Evolutionary conservation across 148 eudicot genomes (phyloP).

Genomic region (Selenicereus undatus): DNA sequence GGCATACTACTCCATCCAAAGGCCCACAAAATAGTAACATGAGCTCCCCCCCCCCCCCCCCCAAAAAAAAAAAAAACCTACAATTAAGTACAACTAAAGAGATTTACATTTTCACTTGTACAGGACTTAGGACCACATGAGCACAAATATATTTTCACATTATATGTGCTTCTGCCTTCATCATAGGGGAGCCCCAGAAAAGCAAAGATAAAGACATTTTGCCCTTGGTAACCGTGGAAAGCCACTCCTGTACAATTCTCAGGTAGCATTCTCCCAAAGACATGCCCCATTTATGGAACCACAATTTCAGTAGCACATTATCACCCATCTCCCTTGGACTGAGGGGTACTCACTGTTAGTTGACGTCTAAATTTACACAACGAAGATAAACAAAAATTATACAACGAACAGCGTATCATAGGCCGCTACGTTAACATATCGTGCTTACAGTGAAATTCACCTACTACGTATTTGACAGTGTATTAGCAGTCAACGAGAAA

Average conservation of each 20-base stretch:
- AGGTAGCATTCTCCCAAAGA: slow-evolving; percentile 20
- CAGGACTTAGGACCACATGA: background rate
- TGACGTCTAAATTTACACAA: background rate
- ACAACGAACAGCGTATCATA: no score
- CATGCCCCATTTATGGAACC: slow-evolving; percentile 23
- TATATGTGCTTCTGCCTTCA: background rate
- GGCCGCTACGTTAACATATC: no score
- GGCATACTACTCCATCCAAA: background rate
- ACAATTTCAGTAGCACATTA: background rate
- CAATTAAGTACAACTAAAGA: background rate
- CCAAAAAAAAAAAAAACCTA: background rate
- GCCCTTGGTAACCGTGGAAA: slow-evolving; percentile 12
- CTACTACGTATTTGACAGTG: background rate
- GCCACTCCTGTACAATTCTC: slow-evolving; percentile 1
- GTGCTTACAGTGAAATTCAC: background rate
- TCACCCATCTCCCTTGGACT: background rate
- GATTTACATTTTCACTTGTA: background rate
- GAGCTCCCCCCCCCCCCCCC: background rate
- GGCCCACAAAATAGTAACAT: background rate
- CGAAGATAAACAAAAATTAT: no score
- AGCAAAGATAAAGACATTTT: background rate
- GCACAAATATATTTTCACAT: background rate
- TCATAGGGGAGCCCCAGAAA: background rate
- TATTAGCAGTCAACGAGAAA: background rate
- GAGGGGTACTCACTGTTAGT: background rate